Conservation (phyloP, 2,329 filamentous ascomycete species). For the Aspergillus felis region DNA sequence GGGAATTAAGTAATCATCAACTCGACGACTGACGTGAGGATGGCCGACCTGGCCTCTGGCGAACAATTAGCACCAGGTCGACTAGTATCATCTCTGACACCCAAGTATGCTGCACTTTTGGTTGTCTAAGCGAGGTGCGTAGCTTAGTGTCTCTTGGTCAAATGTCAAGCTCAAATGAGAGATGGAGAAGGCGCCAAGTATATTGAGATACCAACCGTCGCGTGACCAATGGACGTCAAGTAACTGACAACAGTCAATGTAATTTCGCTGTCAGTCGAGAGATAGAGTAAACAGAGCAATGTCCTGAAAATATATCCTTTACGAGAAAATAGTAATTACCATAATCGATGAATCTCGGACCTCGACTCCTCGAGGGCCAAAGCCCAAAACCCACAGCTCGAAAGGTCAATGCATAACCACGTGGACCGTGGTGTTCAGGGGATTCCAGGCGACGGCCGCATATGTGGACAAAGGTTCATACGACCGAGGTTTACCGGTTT, state of each 20-base stretch:
- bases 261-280: neutral
- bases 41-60: neutral
- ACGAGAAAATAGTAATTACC: neutral
- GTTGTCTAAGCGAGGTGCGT: neutral
- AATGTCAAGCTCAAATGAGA: neutral
- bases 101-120: neutral
- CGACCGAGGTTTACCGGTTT: neutral
- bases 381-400: neutral
- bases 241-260: neutral
- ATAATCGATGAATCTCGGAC: neutral
- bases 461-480: neutral
- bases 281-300: neutral
- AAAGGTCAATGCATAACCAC: constrained; percentile 16
- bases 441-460: neutral
- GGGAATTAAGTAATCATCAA: neutral
- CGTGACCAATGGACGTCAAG: neutral
- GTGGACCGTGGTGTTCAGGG: constrained; percentile 10
- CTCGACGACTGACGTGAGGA: neutral
- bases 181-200: neutral
- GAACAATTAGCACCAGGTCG: neutral
- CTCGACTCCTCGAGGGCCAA: neutral
- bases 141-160: neutral
- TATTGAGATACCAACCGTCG: neutral
- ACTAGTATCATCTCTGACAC: neutral
- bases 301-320: neutral